Evolutionary conservation across 73 alveolate species (phyloP), one percentile per base, ranked within the genome.

Genomic region (Paramecium pentaurelia): DNA sequence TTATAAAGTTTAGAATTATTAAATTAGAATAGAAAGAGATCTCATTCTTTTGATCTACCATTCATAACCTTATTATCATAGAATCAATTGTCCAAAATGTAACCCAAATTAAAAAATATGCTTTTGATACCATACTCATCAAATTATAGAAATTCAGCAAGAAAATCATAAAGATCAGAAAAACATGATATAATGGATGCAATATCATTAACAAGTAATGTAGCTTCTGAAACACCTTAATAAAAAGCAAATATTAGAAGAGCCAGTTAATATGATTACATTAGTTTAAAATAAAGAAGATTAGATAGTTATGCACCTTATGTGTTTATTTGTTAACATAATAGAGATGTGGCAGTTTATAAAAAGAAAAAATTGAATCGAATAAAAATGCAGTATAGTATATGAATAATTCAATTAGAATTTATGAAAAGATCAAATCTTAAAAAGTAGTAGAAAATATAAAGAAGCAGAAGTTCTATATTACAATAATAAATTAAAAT

Each of bases 301-400:
- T 64, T 64, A 27, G 51, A 64, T 27, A 64, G 47, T 64, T 12
- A 28, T 25, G 84, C 84, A 12, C 84, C 84, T 14, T 64, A 11
- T 5, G 42, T 64, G 28, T 64, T 12, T 64, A 9, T 64, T 4
- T 8, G 30, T 27, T n/a, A 64, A 42, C 84, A 64, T 64, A 28
- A 18, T 3, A 64, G 47, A 64, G 84, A 64, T 5, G 5, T 34
- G 25, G 47, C 84, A 64, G 84, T 34, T 3, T 32, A 32, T 32
- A 64, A 64, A 28, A 64, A 64, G 84, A 64, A 64, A 64, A 64
- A 64, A 42, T 32, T 64, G 84, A 64, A 64, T 64, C 42, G 84
- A 28, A 32, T 64, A 34, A 64, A 64, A 28, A 64, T 64, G 84
- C 84, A 64, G 47, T 64, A 64, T 34, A 64, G 84, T 64, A 64